Evolutionary conservation across 2,329 filamentous ascomycete genomes (phyloP).

Genomic region (Diaporthe citrichinensis): DNA sequence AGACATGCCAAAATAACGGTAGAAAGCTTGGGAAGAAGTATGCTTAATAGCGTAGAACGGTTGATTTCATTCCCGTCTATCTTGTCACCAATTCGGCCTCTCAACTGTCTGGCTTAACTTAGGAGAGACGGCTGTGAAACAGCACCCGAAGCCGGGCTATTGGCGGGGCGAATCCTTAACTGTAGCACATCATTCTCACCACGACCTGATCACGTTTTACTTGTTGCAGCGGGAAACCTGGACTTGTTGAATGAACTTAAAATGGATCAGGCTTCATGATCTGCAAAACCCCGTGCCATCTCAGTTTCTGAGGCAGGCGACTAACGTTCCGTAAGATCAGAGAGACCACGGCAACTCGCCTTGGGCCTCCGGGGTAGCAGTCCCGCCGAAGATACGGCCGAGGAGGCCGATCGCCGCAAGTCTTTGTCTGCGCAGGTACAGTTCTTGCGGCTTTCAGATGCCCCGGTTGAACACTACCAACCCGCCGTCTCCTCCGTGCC

Average conservation of each 20-base stretch:
- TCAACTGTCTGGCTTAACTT: conserved; percentile 10
- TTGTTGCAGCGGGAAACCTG: neutral
- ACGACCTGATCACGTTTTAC: conserved; percentile 13
- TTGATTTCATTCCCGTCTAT: conserved; percentile 12
- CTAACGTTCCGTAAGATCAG: conserved; percentile 1
- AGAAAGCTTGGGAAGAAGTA: neutral
- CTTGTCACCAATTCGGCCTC: neutral
- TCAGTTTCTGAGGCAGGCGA: conserved; percentile 15
- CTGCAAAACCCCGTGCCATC: conserved; percentile 40
- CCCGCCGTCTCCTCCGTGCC: conserved; percentile 81
- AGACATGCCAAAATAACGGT: neutral
- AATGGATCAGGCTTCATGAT: conserved; percentile 45
- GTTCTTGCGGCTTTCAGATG: conserved; percentile 68
- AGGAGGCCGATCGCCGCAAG: neutral
- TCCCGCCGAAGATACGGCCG: neutral
- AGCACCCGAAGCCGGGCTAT: conserved; percentile 20
- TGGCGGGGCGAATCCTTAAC: conserved; percentile 10
- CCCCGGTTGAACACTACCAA: conserved; percentile 98
- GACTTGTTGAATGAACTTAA: conserved; percentile 46
- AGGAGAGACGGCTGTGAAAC: conserved; percentile 34
- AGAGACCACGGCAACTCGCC: conserved; percentile 2
- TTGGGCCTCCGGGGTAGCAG: neutral
- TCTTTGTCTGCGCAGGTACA: neutral
- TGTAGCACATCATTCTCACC: conserved; percentile 25
- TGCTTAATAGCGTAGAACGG: neutral